Conservation (phyloP, 129 eudicot species). For the Centaurea solstitialis region DNA sequence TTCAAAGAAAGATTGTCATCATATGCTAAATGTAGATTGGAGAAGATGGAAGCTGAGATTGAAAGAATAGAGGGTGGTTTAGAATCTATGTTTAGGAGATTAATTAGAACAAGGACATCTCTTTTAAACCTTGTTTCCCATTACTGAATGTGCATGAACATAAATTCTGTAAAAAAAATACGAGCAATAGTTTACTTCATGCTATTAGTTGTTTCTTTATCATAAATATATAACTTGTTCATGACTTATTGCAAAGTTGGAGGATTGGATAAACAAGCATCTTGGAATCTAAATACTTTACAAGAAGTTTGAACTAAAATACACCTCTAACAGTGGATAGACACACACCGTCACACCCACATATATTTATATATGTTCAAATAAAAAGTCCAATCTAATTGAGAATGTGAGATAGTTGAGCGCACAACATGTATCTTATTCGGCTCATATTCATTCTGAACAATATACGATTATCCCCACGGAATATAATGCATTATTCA, state of each 20-base stretch:
- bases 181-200: background rate
- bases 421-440: too few relatives aligned
- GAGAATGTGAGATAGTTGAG: too few relatives aligned
- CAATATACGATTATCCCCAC: too few relatives aligned
- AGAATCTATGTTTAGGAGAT: slow-evolving; percentile 22
- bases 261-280: background rate
- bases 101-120: slow-evolving; percentile 32
- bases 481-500: too few relatives aligned
- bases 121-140: slow-evolving; percentile 31
- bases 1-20: background rate
- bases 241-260: background rate
- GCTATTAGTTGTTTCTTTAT: background rate
- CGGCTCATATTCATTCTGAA: too few relatives aligned
- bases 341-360: background rate
- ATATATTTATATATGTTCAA: background rate
- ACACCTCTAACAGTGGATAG: background rate
- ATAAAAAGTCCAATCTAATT: too few relatives aligned
- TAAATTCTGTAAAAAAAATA: background rate
- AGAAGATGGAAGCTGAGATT: slow-evolving; percentile 31
- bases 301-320: background rate
- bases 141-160: background rate
- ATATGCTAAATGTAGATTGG: slow-evolving; percentile 4
- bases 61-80: slow-evolving; percentile 31
- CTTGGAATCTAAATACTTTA: background rate
- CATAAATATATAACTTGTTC: background rate